Evolutionary conservation across 2,329 filamentous ascomycete genomes (phyloP).

Genomic region (Colletotrichum caudatum): DNA sequence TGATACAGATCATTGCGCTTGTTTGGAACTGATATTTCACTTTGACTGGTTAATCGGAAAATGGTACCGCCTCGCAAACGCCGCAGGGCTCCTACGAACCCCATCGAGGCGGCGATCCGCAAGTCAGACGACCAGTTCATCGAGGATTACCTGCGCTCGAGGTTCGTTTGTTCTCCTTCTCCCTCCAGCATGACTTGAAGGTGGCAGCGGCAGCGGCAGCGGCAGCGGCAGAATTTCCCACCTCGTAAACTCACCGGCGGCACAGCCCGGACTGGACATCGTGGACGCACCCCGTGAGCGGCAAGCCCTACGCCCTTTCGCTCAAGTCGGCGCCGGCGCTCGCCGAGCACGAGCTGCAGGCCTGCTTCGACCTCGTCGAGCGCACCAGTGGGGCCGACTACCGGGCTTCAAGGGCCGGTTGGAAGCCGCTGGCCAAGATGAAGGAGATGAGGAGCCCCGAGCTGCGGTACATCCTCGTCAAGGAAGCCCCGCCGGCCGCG

Average conservation of each 20-base stretch:
- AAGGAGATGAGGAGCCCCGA: constrained; percentile 76
- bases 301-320: constrained; percentile 56
- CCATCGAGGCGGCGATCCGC: constrained; percentile 62
- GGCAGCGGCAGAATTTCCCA: background rate
- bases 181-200: background rate
- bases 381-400: constrained; percentile 75
- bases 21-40: background rate
- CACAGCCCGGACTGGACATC: constrained; percentile 48
- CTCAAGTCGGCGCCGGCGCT: constrained; percentile 58
- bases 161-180: constrained; percentile 49
- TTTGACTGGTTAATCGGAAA: background rate
- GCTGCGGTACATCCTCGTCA: constrained; percentile 76
- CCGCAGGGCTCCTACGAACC: constrained; percentile 45
- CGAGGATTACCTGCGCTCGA: constrained; percentile 59
- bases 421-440: constrained; percentile 71
- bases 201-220: too few relatives aligned
- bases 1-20: background rate
- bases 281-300: constrained; percentile 66
- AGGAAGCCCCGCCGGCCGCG: constrained; percentile 39
- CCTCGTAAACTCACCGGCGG: background rate
- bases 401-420: constrained; percentile 69
- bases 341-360: constrained; percentile 57
- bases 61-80: constrained; percentile 41
- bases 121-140: constrained; percentile 63
- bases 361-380: constrained; percentile 70